Evolutionary conservation across 2,329 filamentous ascomycete genomes (phyloP).

Genomic region (Fusarium newnesense): DNA sequence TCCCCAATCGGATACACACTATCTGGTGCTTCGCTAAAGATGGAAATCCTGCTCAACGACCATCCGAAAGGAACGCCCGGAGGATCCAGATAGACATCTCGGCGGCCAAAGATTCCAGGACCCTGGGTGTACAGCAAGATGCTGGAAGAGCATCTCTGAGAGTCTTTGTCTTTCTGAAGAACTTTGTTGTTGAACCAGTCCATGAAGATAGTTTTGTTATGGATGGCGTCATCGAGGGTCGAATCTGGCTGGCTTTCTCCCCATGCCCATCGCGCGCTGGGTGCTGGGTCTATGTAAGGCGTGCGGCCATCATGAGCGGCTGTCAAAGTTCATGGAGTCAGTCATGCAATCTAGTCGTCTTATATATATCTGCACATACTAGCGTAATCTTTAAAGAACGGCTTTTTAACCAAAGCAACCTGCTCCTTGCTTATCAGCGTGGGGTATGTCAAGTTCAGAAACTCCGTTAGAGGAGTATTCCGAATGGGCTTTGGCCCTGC

Average conservation of each 20-base stretch:
- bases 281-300: neutral
- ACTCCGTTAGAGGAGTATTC: neutral
- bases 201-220: neutral
- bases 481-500: accelerated
- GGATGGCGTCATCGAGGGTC: neutral
- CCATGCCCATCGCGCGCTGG: neutral
- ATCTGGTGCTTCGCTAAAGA: neutral
- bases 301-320: neutral
- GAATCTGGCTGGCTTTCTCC: neutral
- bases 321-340: too few relatives aligned
- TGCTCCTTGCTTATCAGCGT: neutral
- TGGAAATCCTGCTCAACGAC: neutral
- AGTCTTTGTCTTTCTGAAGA: neutral
- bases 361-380: neutral
- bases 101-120: neutral
- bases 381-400: neutral
- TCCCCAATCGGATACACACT: neutral
- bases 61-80: neutral
- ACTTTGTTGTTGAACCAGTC: neutral
- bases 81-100: neutral
- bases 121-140: neutral
- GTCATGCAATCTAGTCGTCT: too few relatives aligned
- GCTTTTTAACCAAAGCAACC: neutral
- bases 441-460: neutral
- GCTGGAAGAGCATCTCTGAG: neutral